phyloP scores from a whole-genome alignment of 2,329 filamentous ascomycete species.

The Clarireedia hainanense region DNA sequence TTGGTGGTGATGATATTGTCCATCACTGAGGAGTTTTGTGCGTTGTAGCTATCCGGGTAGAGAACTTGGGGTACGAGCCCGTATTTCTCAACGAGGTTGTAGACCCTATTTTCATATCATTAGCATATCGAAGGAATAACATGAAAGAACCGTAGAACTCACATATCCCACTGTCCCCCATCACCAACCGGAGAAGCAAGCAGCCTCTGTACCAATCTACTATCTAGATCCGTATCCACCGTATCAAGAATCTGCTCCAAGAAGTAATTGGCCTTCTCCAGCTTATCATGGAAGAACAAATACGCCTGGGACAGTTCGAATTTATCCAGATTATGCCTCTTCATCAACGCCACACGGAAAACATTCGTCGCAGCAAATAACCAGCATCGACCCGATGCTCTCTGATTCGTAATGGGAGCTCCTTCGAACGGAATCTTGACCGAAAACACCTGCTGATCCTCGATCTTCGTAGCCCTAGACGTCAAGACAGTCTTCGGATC shows the following conservation, averaged over 20 bases:
- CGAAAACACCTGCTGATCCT: conserved; percentile 76
- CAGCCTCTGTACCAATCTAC: conserved; percentile 63
- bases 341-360: conserved; percentile 82
- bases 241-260: conserved; percentile 78
- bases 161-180: conserved; percentile 84
- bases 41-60: conserved; percentile 78
- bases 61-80: conserved; percentile 76
- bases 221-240: conserved; percentile 59
- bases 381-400: conserved; percentile 79
- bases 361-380: conserved; percentile 88
- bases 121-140: neutral
- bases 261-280: conserved; percentile 88
- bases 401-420: conserved; percentile 76
- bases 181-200: conserved; percentile 64
- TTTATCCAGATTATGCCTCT: conserved; percentile 65
- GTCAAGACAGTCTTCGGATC: conserved; percentile 59
- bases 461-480: conserved; percentile 52
- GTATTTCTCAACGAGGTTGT: conserved; percentile 79
- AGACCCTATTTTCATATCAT: conserved; percentile 41
- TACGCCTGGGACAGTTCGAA: conserved; percentile 87
- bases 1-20: conserved; percentile 74
- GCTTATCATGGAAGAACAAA: conserved; percentile 89
- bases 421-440: conserved; percentile 76
- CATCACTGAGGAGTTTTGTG: conserved; percentile 60
- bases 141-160: neutral